phyloP scores from a whole-genome alignment of 148 eudicot genomes.

The Dysphania ambrosioides region DNA sequence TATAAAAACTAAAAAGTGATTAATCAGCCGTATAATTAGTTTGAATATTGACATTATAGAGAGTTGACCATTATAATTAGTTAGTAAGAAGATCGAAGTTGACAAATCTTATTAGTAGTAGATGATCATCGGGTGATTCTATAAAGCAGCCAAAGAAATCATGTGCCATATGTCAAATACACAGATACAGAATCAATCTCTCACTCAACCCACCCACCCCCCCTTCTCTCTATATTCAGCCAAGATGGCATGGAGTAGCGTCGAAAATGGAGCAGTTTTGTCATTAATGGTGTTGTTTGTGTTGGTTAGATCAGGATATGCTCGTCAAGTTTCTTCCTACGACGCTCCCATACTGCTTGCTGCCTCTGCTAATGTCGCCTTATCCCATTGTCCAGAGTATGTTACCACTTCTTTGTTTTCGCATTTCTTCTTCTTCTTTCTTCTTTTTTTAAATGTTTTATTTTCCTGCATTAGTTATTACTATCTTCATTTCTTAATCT shows the following conservation, averaged over 20 bases:
- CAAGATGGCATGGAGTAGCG: not conserved
- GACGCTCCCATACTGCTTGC: not conserved
- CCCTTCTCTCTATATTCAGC: not conserved
- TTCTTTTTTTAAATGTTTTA: too few species aligned
- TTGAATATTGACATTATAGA: conserved; percentile 27
- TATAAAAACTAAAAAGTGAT: not conserved
- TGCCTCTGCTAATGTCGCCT: conserved; percentile 8
- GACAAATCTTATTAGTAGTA: conserved; percentile 1
- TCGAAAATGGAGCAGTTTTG: not conserved
- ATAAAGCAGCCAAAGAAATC: too few species aligned
- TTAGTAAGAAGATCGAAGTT: not conserved
- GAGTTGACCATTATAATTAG: not conserved
- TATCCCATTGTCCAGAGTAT: conserved; percentile 24
- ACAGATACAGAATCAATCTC: not conserved
- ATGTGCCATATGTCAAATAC: too few species aligned
- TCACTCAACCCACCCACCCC: not conserved
- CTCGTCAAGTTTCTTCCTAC: not conserved
- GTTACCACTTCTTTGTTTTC: not conserved
- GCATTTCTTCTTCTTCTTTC: too few species aligned
- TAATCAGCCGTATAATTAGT: conserved; percentile 1
- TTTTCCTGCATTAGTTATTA: too few species aligned
- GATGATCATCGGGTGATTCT: not conserved
- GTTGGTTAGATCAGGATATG: conserved; percentile 6
- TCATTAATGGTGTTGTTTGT: not conserved
- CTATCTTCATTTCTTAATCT: too few species aligned